Evolutionary conservation across 805 yeast genomes (phyloP).

Genomic region (Ogataea nonfermentans): DNA sequence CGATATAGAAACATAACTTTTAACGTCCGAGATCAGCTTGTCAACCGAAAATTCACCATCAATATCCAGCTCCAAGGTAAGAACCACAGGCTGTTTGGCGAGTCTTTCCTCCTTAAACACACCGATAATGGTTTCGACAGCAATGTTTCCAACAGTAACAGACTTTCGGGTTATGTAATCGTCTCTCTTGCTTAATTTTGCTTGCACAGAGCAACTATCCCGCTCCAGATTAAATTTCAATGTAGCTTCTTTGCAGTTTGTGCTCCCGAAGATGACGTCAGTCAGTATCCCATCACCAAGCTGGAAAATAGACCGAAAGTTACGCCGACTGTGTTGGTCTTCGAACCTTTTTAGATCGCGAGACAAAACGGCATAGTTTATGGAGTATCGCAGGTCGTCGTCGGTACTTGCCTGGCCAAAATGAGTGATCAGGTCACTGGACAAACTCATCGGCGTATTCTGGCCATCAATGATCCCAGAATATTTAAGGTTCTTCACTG

Average conservation of each 20-base stretch:
- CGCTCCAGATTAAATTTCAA: constrained; percentile 14
- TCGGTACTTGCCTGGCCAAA: constrained; percentile 71
- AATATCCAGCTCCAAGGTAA: constrained; percentile 52
- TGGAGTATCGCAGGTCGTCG: constrained; percentile 78
- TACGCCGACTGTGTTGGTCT: constrained; percentile 38
- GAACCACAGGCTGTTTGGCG: constrained; percentile 69
- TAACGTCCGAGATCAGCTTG: constrained; percentile 46
- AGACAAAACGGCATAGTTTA: constrained; percentile 85
- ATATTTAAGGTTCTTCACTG: constrained; percentile 48
- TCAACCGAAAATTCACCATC: constrained; percentile 37
- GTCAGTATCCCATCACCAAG: constrained; percentile 28
- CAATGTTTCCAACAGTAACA: constrained; percentile 40
- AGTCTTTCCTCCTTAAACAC: constrained; percentile 88
- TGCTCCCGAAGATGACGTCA: constrained; percentile 20
- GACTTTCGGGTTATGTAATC: not conserved
- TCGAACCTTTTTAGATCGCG: constrained; percentile 58
- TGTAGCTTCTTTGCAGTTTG: constrained; percentile 18
- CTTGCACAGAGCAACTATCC: constrained; percentile 9
- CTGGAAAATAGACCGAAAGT: constrained; percentile 42
- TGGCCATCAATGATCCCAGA: constrained; percentile 13
- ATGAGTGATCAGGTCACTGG: constrained; percentile 61
- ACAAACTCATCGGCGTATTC: constrained; percentile 22
- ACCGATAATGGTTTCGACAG: constrained; percentile 79
- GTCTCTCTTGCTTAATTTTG: constrained; percentile 9
- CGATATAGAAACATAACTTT: constrained; percentile 66